phyloP scores from a whole-genome alignment of 2,329 filamentous ascomycete species.

The Sporothrix globosa region DNA sequence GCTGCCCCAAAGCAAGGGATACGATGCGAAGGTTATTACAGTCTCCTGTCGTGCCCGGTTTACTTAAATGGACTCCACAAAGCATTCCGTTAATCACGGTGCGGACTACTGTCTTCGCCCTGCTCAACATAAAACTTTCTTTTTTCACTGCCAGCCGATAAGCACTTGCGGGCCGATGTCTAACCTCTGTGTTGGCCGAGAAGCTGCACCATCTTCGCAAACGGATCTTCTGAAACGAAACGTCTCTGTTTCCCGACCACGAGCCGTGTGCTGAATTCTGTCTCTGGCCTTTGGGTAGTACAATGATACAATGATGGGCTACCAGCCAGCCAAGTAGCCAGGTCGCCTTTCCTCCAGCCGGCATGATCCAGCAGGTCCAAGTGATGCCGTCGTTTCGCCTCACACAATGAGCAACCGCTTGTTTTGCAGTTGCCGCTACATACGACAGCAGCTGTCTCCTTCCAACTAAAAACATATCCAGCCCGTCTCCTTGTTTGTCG shows the following conservation, averaged over 20 bases:
- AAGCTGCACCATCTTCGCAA: background rate
- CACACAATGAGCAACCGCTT: background rate
- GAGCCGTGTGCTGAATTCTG: conserved; percentile 14
- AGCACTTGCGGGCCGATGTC: background rate
- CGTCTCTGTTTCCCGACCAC: conserved; percentile 16
- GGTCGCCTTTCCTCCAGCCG: background rate
- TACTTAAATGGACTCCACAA: background rate
- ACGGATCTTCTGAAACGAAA: conserved; percentile 20
- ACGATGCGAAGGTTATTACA: background rate
- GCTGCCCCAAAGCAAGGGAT: conserved; percentile 6
- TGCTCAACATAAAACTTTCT: too few species aligned
- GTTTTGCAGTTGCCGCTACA: conserved; percentile 20
- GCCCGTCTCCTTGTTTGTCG: background rate
- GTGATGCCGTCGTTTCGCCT: background rate
- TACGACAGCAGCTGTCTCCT: background rate
- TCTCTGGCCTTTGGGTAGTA: conserved; percentile 5
- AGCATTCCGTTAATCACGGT: background rate
- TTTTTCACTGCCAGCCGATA: conserved; percentile 13
- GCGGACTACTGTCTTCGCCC: too few species aligned
- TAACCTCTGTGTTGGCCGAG: background rate
- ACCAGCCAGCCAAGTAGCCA: background rate
- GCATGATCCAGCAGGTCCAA: background rate
- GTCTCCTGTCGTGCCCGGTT: background rate
- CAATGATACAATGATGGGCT: background rate
- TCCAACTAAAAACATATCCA: background rate